These are phyloP conservation scores for Aphanocladium album DNA, from an alignment of 2,329 filamentous ascomycete species.

Conservation along the genomic window DNA sequence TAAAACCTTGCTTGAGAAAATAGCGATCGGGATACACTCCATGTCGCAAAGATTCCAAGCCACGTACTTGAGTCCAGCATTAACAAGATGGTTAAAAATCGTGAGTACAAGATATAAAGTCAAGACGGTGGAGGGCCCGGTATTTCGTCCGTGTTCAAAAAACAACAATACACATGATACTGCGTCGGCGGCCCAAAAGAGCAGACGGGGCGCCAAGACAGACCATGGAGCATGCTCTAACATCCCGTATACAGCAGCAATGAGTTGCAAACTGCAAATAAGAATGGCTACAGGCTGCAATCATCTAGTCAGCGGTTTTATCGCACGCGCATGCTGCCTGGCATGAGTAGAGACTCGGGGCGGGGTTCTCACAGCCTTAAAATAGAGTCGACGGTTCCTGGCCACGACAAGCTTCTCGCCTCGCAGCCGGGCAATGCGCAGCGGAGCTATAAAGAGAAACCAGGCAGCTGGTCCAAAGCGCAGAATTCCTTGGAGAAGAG, in stretches of 20 bases:
- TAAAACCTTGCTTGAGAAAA: not conserved
- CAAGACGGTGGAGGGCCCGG: not conserved
- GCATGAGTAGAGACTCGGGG: not conserved
- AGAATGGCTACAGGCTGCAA: not conserved
- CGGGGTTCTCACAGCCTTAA: not conserved
- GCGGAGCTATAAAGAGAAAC: not conserved
- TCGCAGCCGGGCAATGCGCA: not conserved
- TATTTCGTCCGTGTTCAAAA: constrained; percentile 1
- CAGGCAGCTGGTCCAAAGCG: not conserved
- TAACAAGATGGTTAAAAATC: not conserved
- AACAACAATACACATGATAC: not conserved
- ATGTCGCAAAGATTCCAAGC: not conserved
- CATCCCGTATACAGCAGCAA: not conserved
- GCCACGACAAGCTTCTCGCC: not conserved
- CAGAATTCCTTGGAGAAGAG: not conserved
- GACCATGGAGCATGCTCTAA: not conserved
- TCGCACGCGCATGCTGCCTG: not conserved
- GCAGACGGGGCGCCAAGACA: not conserved
- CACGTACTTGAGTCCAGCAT: not conserved
- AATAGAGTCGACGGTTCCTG: not conserved
- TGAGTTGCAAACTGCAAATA: not conserved
- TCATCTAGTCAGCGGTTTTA: not conserved
- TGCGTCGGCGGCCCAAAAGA: not conserved
- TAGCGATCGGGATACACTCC: not conserved
- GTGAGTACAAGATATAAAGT: not conserved